Base-by-base conservation (phyloP, 805 yeast species). In the Yamadazyma philogaea region DNA sequence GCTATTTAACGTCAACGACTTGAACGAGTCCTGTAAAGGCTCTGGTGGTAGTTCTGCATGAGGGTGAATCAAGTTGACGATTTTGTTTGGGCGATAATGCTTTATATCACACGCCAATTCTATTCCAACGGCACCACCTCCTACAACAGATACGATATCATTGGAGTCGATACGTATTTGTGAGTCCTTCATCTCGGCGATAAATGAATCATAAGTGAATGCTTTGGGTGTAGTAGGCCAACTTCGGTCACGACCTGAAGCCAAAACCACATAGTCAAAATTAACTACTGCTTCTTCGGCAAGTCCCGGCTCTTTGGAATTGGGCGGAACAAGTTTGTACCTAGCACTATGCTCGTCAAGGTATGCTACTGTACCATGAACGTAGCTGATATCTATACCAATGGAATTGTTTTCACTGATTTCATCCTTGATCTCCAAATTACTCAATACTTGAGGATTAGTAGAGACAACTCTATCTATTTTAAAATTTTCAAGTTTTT, bases 171-270 rank as follows among this genome's bases (percentile, higher is more conserved):
- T 63, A n/a, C 56, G 53, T 1, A 51, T 48, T 20, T 51, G 50
- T 30, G 66, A 61, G 16, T 53, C 49, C 3, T 44, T 38, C 78
- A 77, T 75, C 48, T 78, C 82, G 15, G 55, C 44, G 20, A 68
- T 43, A 48, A 62, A 76, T 6, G 53, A 54, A 14, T 62, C 61
- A 39, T 53, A 58, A 10, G 70, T 68, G 35, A 48, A 50, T 0
- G 72, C 78, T n/a, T 60, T 52, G 2, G 81, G 82, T 27, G 77
- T 75, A 28, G 74, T 68, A 11, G 82, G 82, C 79, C 79, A 76
- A 32, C 61, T 59, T 46, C 82, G 59, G 40, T 75, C 62, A 53
- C 81, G 60, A 1, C 82, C 82, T 2, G 75, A 57, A 4, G 80
- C 77, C 40, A 66, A 53, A 8, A 77, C 59, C 16, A 68, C 70